Evolutionary conservation across 805 yeast genomes (phyloP), one percentile per base, ranked within the genome.

Genomic region (Schizosaccharomyces pombe): DNA sequence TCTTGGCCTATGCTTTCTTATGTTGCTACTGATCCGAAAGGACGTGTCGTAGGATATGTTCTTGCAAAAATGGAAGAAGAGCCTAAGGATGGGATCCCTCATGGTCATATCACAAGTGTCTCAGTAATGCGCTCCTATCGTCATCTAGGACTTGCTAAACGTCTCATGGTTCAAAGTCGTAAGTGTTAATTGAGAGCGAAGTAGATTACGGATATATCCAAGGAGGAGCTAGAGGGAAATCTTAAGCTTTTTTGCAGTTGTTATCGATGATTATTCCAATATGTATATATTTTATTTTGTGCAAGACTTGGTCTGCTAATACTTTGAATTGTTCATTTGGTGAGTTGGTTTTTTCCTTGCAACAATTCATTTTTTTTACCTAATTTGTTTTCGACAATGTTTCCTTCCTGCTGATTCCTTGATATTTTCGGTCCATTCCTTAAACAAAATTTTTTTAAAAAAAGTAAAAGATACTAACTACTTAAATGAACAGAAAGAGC

Each of bases 1-100:
- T 80, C 96, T 37, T 91, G 98, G 98, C 98, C 98, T 1, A 94
- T 89, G 65, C 93, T 94, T 12, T 84, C 95, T 43, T 91, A 80
- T 70, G 97, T 91, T 37, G 98, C 98, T 16, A 81, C 65, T 4
- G 62, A 59, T 60, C 55, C 91, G 1, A 76, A 80, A 29, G 82
- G 76, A 58, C 81, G 84, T 60, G 75, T 91, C 33, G 94, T 91
- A n/a, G 98, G 97, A 4, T 91, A 91, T 63, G 97, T 85, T 3
- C 71, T 91, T 59, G 94, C 94, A 1, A 91, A 91, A 67, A 84
- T 91, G 94, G 95, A 91, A 62, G 62, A 61, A 39, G 63, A 61
- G 32, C 86, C 87, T 33, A 79, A 76, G 11, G 78, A 73, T 47
- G 83, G 79, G 58, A 71, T 75, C 2, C 80, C 80, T 22, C 89